These are phyloP conservation scores for Yamadazyma nakazawae DNA, from an alignment of 805 yeast species.

Conservation along the genomic window DNA sequence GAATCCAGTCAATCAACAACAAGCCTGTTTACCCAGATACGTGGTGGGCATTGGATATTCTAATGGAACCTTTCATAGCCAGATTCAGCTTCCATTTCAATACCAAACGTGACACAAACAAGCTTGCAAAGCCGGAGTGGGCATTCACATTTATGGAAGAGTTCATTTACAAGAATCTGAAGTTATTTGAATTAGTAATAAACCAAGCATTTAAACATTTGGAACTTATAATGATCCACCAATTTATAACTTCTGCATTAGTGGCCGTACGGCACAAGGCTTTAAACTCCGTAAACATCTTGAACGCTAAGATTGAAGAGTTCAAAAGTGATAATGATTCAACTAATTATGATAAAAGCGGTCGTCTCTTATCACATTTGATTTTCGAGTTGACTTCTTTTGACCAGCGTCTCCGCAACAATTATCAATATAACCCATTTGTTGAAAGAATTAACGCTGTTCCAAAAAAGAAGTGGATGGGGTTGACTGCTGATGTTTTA, in stretches of 20 bases:
- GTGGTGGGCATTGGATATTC: constrained; percentile 49
- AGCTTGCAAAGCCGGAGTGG: constrained; percentile 71
- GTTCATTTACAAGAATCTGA: constrained; percentile 38
- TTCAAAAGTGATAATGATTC: constrained; percentile 11
- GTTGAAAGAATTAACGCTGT: constrained; percentile 16
- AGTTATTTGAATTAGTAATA: constrained; percentile 38
- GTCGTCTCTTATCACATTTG: constrained; percentile 54
- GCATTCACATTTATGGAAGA: constrained; percentile 49
- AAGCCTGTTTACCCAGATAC: constrained; percentile 32
- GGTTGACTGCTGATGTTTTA: constrained; percentile 42
- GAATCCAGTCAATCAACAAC: constrained; percentile 29
- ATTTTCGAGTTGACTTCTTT: constrained; percentile 56
- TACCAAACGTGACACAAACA: constrained; percentile 55
- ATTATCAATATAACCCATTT: constrained; percentile 47
- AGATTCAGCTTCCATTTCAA: constrained; percentile 64
- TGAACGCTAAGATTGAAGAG: constrained; percentile 23
- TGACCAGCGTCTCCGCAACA: constrained; percentile 47
- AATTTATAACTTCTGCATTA: constrained; percentile 45
- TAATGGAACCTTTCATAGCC: constrained; percentile 44
- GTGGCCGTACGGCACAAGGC: constrained; percentile 47
- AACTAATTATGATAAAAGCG: constrained; percentile 32
- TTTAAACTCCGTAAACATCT: constrained; percentile 17
- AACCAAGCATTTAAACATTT: constrained; percentile 28
- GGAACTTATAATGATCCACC: constrained; percentile 29
- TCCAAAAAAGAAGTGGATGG: constrained; percentile 42